Evolutionary conservation across 2,329 filamentous ascomycete genomes (phyloP).

Genomic region (Aspergillus glaucus): DNA sequence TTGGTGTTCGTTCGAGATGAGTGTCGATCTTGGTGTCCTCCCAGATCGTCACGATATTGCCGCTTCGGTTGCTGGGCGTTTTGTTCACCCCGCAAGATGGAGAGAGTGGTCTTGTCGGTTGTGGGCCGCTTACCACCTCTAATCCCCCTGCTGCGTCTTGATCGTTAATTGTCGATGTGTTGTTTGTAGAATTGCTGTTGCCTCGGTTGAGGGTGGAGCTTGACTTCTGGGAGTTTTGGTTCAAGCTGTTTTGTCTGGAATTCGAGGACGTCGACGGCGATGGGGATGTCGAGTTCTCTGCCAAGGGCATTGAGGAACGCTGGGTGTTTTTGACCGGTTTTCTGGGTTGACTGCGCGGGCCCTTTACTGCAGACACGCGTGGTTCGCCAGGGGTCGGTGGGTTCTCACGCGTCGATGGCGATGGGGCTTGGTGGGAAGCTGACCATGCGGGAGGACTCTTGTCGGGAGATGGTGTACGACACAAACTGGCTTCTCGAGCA

Average conservation of each 20-base stretch:
- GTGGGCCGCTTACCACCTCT: neutral
- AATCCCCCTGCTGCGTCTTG: slow-evolving; percentile 6
- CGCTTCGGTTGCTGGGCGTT: slow-evolving; percentile 11
- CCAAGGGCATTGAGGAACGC: slow-evolving; percentile 10
- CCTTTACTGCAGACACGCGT: slow-evolving; percentile 27
- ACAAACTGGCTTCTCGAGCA: slow-evolving; percentile 11
- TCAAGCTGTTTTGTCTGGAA: neutral
- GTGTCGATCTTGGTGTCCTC: slow-evolving; percentile 23
- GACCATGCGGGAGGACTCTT: slow-evolving; percentile 21
- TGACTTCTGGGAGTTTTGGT: slow-evolving; percentile 21
- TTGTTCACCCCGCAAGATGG: slow-evolving; percentile 8
- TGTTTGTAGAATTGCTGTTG: slow-evolving; percentile 14
- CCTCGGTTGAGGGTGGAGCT: slow-evolving; percentile 21
- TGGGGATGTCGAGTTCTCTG: slow-evolving; percentile 6
- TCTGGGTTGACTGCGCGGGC: slow-evolving; percentile 26
- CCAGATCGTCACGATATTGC: slow-evolving; percentile 33
- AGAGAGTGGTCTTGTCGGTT: neutral
- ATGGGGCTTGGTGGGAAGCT: slow-evolving; percentile 14
- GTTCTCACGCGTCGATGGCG: slow-evolving; percentile 20
- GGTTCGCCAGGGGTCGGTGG: slow-evolving; percentile 20
- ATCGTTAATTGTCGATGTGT: slow-evolving; percentile 5
- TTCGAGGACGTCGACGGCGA: neutral
- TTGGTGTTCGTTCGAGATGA: slow-evolving; percentile 10
- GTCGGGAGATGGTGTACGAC: slow-evolving; percentile 26
- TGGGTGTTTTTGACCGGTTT: slow-evolving; percentile 15